Percentiles rank a stretch among this genome's conserved stretches.
phyloP scores from a whole-genome alignment of 164 flowering plant species.

The Amborella trichopoda region DNA sequence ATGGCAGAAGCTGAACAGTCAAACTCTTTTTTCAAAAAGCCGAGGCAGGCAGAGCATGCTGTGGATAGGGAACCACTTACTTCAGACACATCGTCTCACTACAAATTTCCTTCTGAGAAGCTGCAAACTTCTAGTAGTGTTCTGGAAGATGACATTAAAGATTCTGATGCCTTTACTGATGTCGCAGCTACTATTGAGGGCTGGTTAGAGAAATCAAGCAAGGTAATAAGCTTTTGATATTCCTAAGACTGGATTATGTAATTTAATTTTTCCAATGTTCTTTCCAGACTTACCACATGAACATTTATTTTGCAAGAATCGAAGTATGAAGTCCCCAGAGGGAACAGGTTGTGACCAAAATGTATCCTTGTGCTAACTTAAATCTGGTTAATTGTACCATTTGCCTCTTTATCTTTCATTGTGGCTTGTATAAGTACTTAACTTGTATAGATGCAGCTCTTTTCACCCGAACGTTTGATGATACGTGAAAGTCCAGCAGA shows the following conservation, averaged over 20 bases:
- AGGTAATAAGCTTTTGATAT: constrained; percentile 31
- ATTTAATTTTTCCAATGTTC: not conserved
- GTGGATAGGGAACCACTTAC: constrained; percentile 6
- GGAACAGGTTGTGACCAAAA: constrained; percentile 31
- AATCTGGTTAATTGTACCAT: no score
- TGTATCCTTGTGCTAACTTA: constrained; percentile 44
- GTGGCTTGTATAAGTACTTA: no score
- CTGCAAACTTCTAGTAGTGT: constrained; percentile 7
- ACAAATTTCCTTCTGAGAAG: constrained; percentile 6
- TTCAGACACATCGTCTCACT: constrained; percentile 5
- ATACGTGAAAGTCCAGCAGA: constrained; percentile 39
- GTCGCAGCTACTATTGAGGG: constrained; percentile 92
- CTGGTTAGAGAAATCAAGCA: constrained; percentile 74
- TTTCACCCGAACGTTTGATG: constrained; percentile 35
- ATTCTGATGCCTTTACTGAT: constrained; percentile 49
- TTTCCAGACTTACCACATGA: constrained; percentile 3
- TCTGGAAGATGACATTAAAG: constrained; percentile 15
- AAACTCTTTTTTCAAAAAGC: constrained; percentile 27
- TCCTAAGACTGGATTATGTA: no score
- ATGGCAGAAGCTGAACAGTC: constrained; percentile 16
- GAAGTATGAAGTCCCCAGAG: constrained; percentile 42
- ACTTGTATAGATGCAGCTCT: no score
- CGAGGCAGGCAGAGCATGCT: constrained; percentile 25
- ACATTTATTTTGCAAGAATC: constrained; percentile 34
- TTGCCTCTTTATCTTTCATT: no score